These are phyloP conservation scores for Diaporthe citrichinensis DNA, from an alignment of 2,329 filamentous ascomycete species.

Conservation along the genomic window DNA sequence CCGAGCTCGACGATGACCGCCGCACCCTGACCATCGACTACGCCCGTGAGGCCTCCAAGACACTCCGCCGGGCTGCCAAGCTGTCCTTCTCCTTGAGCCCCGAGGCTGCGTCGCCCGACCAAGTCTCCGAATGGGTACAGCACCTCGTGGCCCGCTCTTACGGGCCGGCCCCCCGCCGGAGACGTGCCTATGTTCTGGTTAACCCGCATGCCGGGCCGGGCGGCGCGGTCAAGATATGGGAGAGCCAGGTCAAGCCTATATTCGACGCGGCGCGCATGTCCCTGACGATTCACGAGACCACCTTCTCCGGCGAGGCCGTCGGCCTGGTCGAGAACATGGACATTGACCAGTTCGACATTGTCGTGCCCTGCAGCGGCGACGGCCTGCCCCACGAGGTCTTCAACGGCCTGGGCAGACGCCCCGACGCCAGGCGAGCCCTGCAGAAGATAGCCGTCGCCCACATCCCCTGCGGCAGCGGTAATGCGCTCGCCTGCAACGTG, in stretches of 20 bases:
- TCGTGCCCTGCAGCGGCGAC: conserved; percentile 92
- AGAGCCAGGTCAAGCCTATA: conserved; percentile 82
- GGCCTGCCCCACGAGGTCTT: conserved; percentile 94
- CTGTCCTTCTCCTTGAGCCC: conserved; percentile 66
- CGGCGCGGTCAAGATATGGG: conserved; percentile 79
- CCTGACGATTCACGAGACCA: conserved; percentile 81
- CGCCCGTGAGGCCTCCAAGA: conserved; percentile 72
- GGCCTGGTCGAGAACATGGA: conserved; percentile 83
- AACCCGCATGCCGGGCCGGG: conserved; percentile 94
- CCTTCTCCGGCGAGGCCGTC: conserved; percentile 80
- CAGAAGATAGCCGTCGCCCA: conserved; percentile 85
- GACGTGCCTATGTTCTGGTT: conserved; percentile 88
- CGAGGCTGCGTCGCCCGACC: conserved; percentile 51
- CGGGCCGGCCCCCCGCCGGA: conserved; percentile 74
- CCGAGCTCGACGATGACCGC: conserved; percentile 67
- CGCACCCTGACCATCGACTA: conserved; percentile 79
- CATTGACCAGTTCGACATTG: conserved; percentile 84
- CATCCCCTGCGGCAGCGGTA: conserved; percentile 93
- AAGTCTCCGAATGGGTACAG: conserved; percentile 72
- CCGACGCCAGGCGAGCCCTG: conserved; percentile 82
- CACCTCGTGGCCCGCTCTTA: conserved; percentile 80
- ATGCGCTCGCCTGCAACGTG: conserved; percentile 92
- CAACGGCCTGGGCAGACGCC: conserved; percentile 86
- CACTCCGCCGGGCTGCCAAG: conserved; percentile 71
- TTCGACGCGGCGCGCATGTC: conserved; percentile 85